Evolutionary conservation across 306 rosid species (phyloP).

Genomic region (Vachellia pachyceras): DNA sequence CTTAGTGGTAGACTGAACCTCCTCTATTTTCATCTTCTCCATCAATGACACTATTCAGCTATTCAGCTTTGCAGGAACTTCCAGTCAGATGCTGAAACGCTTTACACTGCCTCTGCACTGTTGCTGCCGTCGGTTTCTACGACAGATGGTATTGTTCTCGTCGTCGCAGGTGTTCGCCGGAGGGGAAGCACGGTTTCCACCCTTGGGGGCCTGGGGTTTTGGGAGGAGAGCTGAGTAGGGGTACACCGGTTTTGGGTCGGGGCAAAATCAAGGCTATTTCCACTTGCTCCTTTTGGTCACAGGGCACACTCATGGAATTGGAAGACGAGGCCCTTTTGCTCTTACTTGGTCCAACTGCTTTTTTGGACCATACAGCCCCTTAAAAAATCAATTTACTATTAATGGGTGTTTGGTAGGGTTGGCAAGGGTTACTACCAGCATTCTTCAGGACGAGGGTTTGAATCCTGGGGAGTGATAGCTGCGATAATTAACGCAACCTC

Average conservation of each 20-base stretch:
- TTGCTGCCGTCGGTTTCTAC: neutral
- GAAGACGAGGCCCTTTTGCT: no score
- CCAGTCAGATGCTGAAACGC: neutral
- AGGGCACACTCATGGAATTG: neutral
- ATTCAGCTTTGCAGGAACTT: constrained; percentile 19
- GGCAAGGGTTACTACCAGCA: no score
- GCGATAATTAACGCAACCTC: no score
- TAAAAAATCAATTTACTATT: no score
- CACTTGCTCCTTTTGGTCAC: neutral
- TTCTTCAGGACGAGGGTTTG: no score
- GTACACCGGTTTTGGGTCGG: neutral
- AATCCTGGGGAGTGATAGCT: no score
- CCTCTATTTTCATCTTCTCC: constrained; percentile 82
- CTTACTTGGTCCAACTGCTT: no score
- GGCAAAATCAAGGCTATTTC: neutral
- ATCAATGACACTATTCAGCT: constrained; percentile 7
- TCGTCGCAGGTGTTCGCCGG: neutral
- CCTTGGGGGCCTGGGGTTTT: neutral
- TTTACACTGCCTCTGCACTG: neutral
- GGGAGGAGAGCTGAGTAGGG: neutral
- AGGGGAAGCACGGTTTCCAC: neutral
- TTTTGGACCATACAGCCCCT: no score
- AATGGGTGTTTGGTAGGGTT: no score
- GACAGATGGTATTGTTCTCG: neutral
- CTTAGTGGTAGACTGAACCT: constrained; percentile 88